Evolutionary conservation across 129 eudicot genomes (phyloP).

Genomic region (Heracleum sosnowskyi): DNA sequence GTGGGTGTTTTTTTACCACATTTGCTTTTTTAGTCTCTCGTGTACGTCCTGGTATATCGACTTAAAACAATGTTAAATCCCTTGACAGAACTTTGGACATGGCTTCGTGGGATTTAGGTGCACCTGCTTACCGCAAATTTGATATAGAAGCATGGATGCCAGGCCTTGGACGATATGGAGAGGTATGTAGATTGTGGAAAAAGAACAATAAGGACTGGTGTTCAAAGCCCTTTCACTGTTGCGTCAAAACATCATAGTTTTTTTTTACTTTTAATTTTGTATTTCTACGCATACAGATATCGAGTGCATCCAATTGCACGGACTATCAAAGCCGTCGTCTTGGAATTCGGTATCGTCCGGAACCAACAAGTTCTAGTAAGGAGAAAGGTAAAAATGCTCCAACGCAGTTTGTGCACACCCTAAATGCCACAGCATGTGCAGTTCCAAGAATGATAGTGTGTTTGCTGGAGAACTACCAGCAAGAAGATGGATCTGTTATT

Average conservation of each 20-base stretch:
- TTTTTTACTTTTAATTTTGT: not conserved
- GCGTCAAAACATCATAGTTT: not conserved
- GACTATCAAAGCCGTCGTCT: slow-evolving; percentile 95
- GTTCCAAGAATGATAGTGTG: slow-evolving; percentile 92
- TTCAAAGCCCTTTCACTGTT: not conserved
- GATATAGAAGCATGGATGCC: slow-evolving; percentile 99
- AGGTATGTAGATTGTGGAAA: slow-evolving; percentile 35
- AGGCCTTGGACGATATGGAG: slow-evolving; percentile 91
- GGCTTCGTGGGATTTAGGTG: slow-evolving; percentile 94
- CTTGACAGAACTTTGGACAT: slow-evolving; percentile 73
- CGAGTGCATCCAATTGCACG: slow-evolving; percentile 96
- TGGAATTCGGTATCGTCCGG: slow-evolving; percentile 87
- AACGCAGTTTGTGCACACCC: slow-evolving; percentile 80
- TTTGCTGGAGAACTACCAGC: slow-evolving; percentile 92
- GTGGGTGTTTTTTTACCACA: slow-evolving; percentile 22
- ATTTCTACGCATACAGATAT: slow-evolving; percentile 44
- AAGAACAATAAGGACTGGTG: not conserved
- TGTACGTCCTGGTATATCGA: not conserved
- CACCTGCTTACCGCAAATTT: slow-evolving; percentile 90
- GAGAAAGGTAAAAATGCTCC: slow-evolving; percentile 51
- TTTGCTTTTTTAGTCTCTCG: not conserved
- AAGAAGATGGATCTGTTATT: slow-evolving; percentile 81
- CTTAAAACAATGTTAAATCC: not conserved
- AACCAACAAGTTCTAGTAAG: slow-evolving; percentile 36
- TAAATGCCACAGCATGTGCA: slow-evolving; percentile 96